Percentiles rank a stretch among this genome's conserved stretches.
These are phyloP conservation scores for Botryosphaeria dothidea DNA, from an alignment of 2,329 filamentous ascomycete genomes.

Conservation along the genomic window DNA sequence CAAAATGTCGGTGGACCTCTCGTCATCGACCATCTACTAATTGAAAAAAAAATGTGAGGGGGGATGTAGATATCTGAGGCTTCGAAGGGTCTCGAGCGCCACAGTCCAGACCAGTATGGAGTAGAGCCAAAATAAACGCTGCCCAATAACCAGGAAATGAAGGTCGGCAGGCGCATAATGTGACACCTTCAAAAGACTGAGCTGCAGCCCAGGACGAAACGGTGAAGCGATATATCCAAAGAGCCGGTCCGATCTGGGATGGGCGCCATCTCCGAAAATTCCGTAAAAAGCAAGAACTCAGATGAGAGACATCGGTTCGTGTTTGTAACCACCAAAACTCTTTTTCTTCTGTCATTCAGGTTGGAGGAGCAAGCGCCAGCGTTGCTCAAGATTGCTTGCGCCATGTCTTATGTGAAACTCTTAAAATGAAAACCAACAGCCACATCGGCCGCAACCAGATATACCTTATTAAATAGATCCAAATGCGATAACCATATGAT, in stretches of 20 bases:
- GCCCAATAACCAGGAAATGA: not conserved
- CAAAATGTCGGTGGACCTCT: not conserved
- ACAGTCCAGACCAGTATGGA: not conserved
- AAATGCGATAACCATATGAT: not conserved
- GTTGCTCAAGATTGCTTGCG: conserved; percentile 4
- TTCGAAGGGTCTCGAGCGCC: not conserved
- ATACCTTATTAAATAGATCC: conserved; percentile 1
- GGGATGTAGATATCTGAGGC: not conserved
- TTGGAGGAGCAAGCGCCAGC: not conserved
- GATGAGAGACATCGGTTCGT: not conserved
- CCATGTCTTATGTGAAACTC: conserved; percentile 10
- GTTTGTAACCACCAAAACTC: not conserved
- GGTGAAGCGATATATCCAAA: not conserved
- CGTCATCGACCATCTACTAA: not conserved
- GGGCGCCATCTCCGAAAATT: not conserved
- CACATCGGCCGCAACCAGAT: not conserved
- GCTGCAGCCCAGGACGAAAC: not conserved
- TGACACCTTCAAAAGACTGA: not conserved
- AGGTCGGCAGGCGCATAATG: not conserved
- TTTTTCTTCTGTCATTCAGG: not conserved
- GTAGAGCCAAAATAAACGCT: not conserved
- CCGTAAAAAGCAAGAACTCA: not conserved
- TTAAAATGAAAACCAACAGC: conserved; percentile 1
- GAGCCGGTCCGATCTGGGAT: not conserved
- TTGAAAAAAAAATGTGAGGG: not conserved